Evolutionary conservation across 169 alveolate species (phyloP), one percentile per base, ranked within the genome.

Genomic region (Plasmodium fragile): DNA sequence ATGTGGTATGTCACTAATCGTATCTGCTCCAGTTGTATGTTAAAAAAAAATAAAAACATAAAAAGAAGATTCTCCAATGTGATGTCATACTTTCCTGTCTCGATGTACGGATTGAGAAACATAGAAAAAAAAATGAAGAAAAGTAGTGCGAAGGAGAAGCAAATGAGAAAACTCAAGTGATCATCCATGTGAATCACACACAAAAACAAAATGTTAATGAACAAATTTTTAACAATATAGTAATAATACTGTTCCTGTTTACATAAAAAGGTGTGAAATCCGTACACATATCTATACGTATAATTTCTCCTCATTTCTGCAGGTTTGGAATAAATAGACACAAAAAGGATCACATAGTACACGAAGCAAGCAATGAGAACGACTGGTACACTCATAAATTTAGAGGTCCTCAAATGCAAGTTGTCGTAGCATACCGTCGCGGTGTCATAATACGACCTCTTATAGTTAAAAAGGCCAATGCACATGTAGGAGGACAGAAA

Each of bases 31-130:
- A 91, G n/a, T 69, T 91, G 94, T 45, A 91, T n/a, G 65, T 52
- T 91, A 69, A 91, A 80, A 91, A 91, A 91, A 91, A 91, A 91
- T 81, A 91, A 71, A 81, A 79, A 91, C 94, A 91, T 80, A 71
- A 91, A 80, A 80, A 53, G 70, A 69, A 91, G n/a, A 28, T 72
- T 80, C 36, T 91, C 94, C 39, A 18, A 43, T 70, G 80, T 91
- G 30, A 80, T 45, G 34, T 80, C 45, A 41, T 80, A 80, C 25
- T 53, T 45, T 4, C 53, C 43, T 78, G 32, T 30, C 18, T 80
- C 65, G n/a, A 81, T 91, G 75, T 65, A 71, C 53, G 94, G 94
- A 28, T 91, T 49, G 25, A 91, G 18, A 36, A 79, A 91, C 16
- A 91, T 34, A 81, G 85, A 49, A 32, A 91, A 6, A 25, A 41